These are phyloP conservation scores for Alternaria sp. DNA, from an alignment of 2,329 filamentous ascomycete species.

Conservation along the genomic window DNA sequence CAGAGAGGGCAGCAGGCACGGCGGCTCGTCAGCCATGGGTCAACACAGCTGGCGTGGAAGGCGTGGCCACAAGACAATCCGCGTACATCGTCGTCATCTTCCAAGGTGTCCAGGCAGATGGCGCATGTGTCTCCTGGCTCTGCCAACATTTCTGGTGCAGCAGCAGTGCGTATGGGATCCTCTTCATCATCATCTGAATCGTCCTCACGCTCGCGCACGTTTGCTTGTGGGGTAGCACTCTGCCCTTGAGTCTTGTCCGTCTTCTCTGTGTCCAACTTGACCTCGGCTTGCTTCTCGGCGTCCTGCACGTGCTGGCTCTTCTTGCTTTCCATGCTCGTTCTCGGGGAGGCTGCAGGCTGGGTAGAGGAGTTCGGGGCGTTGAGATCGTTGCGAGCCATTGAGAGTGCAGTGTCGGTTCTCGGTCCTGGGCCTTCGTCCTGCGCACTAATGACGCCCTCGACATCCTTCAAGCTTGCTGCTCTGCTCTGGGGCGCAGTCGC, in stretches of 20 bases:
- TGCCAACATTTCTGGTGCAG: slow-evolving; percentile 81
- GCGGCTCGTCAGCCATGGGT: slow-evolving; percentile 94
- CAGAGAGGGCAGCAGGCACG: slow-evolving; percentile 96
- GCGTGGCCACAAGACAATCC: slow-evolving; percentile 96
- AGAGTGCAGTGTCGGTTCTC: slow-evolving; percentile 50
- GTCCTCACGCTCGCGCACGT: slow-evolving; percentile 49
- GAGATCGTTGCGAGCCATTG: slow-evolving; percentile 58
- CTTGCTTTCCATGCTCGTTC: slow-evolving; percentile 34
- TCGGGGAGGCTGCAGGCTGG: slow-evolving; percentile 32
- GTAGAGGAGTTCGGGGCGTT: slow-evolving; percentile 48
- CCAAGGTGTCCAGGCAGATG: slow-evolving; percentile 92
- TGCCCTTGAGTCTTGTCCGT: slow-evolving; percentile 36
- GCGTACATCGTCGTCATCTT: slow-evolving; percentile 94
- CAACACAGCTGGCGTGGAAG: slow-evolving; percentile 94
- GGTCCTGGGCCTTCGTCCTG: slow-evolving; percentile 45
- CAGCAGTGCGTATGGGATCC: slow-evolving; percentile 80
- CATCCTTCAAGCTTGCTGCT: slow-evolving; percentile 76
- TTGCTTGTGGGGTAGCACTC: slow-evolving; percentile 27
- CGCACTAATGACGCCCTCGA: slow-evolving; percentile 56
- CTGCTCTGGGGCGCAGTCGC: slow-evolving; percentile 73
- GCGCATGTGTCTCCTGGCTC: slow-evolving; percentile 92
- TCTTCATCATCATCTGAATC: slow-evolving; percentile 76
- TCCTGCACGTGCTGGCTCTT: slow-evolving; percentile 30
- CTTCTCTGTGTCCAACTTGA: slow-evolving; percentile 30
- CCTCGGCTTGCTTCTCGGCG: slow-evolving; percentile 28